Evolutionary conservation across 1,284 basidiomycete species (phyloP).

Genomic region (Lentinula novae-zelandiae): DNA sequence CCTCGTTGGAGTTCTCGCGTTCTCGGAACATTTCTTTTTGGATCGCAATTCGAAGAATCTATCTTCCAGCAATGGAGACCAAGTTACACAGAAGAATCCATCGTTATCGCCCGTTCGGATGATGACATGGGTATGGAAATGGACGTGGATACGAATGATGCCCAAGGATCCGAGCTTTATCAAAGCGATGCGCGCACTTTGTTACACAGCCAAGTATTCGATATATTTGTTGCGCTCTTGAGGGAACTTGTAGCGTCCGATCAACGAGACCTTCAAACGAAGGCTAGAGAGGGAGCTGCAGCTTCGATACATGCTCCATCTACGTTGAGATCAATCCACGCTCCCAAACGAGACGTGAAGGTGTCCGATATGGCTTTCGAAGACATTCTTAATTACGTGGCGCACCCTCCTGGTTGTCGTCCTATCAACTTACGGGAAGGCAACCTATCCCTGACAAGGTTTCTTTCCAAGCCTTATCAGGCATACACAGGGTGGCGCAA

Average conservation of each 20-base stretch:
- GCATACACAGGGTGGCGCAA: conserved; percentile 43
- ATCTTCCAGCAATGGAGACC: neutral
- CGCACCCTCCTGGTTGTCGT: conserved; percentile 22
- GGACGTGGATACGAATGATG: conserved; percentile 24
- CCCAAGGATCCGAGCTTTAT: conserved; percentile 14
- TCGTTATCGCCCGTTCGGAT: conserved; percentile 29
- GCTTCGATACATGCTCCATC: conserved; percentile 52
- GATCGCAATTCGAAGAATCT: neutral
- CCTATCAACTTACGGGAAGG: conserved; percentile 16
- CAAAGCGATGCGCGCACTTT: conserved; percentile 50
- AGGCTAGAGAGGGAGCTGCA: conserved; percentile 23
- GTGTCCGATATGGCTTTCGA: conserved; percentile 48
- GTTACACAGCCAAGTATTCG: conserved; percentile 65
- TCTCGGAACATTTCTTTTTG: conserved; percentile 9
- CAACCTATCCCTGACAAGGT: conserved; percentile 43
- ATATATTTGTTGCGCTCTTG: conserved; percentile 62
- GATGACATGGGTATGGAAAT: conserved; percentile 64
- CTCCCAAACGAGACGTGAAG: conserved; percentile 36
- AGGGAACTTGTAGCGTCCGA: conserved; percentile 53
- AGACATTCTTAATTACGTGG: conserved; percentile 57
- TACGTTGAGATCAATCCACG: conserved; percentile 46
- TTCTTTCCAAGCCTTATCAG: conserved; percentile 46
- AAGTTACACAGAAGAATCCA: conserved; percentile 26
- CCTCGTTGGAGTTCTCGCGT: conserved; percentile 14
- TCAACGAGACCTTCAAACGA: conserved; percentile 30